Evolutionary conservation across 192 early-diverging fungal genomes (phyloP), one percentile per base, ranked within the genome.

Genomic region (Backusella mclennaniae): DNA sequence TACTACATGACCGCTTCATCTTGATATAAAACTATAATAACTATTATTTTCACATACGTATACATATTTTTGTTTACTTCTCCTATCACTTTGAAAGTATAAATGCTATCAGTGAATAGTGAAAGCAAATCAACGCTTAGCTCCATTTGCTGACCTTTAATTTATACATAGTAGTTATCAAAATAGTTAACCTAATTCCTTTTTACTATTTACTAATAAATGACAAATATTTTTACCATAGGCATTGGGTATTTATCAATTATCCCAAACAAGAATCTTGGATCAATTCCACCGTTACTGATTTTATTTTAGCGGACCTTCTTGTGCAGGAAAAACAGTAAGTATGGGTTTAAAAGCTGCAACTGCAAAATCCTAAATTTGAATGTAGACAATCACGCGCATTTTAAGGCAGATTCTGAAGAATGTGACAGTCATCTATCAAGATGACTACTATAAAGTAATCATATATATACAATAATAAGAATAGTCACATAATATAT

Each of bases 401-500:
- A 86, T 85, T 35, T 80, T 94, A 17, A 69, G 78, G 36, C 84
- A 86, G 36, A 79, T 93, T 39, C 79, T 95, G 6, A 91, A 92
- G 7, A 89, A 89, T 52, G 84, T 83, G 7, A 79, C 85, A 15
- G 78, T 92, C 11, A 71, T 94, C 23, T 90, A 92, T 76, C 94
- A 95, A 76, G 94, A 95, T 80, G 89, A 92, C 76, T 95, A 90
- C 83, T 95, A 90, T 79, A 87, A 89, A 73, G 77, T 81, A 82
- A 71, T 15, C 5, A 35, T n/a, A 6, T 41, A 23, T 71, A 41
- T 49, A 23, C 26, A 17, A 44, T 12, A 53, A 35, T 35, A 46
- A 53, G 4, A 73, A 33, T 15, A 23, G 19, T 6, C 3, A 36
- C 8, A 7, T 4, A 33, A 3, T 17, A 67, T 15, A n/a, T 29